phyloP scores from a whole-genome alignment of 257 asterid species.

The Handroanthus guayacan region DNA sequence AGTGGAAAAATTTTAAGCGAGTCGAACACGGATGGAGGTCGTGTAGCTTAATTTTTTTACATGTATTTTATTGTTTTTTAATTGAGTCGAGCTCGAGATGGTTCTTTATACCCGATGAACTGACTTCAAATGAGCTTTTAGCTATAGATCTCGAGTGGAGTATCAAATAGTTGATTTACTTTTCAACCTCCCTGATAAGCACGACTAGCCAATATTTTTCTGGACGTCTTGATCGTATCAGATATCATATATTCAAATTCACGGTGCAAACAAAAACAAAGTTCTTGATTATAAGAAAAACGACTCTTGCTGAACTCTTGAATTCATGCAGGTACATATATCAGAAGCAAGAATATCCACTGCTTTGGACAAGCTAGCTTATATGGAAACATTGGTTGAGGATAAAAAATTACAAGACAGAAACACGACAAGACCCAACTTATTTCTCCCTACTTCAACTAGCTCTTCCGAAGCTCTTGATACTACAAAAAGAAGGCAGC shows the following conservation, averaged over 20 bases:
- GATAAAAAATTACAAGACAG: slow-evolving; percentile 75
- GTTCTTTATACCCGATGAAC: too few relatives aligned
- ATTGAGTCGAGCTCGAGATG: too few relatives aligned
- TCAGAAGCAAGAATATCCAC: slow-evolving; percentile 91
- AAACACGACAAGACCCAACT: slow-evolving; percentile 49
- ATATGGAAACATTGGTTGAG: slow-evolving; percentile 83
- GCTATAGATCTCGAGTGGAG: too few relatives aligned
- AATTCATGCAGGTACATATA: slow-evolving; percentile 73
- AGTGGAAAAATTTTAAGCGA: too few relatives aligned
- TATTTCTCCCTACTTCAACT: slow-evolving; percentile 54
- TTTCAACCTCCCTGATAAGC: too few relatives aligned
- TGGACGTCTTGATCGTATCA: background rate
- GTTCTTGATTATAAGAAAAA: background rate
- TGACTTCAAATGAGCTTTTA: too few relatives aligned
- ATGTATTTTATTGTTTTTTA: too few relatives aligned
- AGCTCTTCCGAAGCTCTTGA: slow-evolving; percentile 51
- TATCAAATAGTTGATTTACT: too few relatives aligned
- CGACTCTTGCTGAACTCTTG: slow-evolving; percentile 20
- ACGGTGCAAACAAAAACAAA: background rate
- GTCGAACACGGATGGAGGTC: too few relatives aligned
- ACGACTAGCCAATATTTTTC: background rate
- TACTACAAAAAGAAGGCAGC: slow-evolving; percentile 43
- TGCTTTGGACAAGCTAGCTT: slow-evolving; percentile 92
- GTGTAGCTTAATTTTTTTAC: too few relatives aligned
- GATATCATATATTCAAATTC: background rate